These are phyloP conservation scores for Avena eriantha DNA, from an alignment of 176 grass and related monocot species.

Conservation along the genomic window DNA sequence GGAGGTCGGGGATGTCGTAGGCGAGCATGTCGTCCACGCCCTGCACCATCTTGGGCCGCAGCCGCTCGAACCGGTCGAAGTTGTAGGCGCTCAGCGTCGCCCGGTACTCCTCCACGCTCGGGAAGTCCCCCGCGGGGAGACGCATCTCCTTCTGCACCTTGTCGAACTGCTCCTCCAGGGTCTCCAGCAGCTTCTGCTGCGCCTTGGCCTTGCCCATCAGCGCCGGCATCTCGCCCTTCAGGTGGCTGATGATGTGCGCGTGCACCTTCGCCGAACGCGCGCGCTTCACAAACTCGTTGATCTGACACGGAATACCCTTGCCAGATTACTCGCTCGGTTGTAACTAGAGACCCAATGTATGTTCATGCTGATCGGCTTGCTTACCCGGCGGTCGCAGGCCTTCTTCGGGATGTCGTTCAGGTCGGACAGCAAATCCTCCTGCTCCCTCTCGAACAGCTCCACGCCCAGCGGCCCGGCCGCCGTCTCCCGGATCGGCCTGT, in stretches of 20 bases:
- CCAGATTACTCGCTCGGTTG: too few species aligned
- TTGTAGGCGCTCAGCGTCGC: conserved; percentile 60
- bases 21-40: conserved; percentile 84
- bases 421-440: conserved; percentile 80
- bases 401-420: conserved; percentile 95
- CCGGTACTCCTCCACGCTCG: conserved; percentile 74
- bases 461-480: conserved; percentile 68
- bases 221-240: conserved; percentile 84
- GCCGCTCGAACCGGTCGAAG: conserved; percentile 79
- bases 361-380: background rate
- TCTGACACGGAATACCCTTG: conserved; percentile 37
- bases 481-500: conserved; percentile 74
- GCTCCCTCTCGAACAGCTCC: conserved; percentile 83
- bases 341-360: too few species aligned
- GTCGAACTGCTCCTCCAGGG: conserved; percentile 62
- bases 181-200: conserved; percentile 73
- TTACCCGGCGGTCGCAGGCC: conserved; percentile 79
- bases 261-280: conserved; percentile 70
- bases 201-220: conserved; percentile 83
- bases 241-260: conserved; percentile 72
- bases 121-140: conserved; percentile 72
- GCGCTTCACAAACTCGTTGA: conserved; percentile 89
- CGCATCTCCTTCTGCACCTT: conserved; percentile 83
- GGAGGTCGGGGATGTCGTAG: conserved; percentile 79
- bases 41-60: conserved; percentile 78